phyloP scores from a whole-genome alignment of 176 grass and related monocot genomes.

The Aegilops speltoides region DNA sequence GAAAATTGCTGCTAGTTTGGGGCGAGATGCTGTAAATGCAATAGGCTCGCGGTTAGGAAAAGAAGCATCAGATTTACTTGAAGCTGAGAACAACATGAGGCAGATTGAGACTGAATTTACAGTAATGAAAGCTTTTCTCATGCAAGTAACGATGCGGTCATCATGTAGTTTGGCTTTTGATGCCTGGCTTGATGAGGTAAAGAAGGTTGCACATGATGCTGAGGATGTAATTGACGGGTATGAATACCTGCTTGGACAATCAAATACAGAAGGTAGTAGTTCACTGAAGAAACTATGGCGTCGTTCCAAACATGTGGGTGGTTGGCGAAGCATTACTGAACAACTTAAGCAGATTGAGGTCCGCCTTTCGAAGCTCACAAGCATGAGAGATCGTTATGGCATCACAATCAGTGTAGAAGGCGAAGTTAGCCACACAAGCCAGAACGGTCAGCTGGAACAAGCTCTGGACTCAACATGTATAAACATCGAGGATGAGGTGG shows the following conservation, averaged over 20 bases:
- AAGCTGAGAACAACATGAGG: neutral
- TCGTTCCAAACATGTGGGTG: neutral
- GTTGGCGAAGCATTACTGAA: neutral
- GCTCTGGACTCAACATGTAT: neutral
- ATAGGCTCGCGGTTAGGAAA: neutral
- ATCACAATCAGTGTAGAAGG: neutral
- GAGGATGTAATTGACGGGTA: constrained; percentile 6
- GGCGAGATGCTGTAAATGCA: neutral
- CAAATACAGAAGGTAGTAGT: neutral
- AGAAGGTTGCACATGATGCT: neutral
- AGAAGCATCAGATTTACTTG: neutral
- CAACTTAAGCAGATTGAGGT: neutral
- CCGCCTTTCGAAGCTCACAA: neutral
- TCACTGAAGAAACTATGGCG: neutral
- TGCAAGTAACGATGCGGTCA: neutral
- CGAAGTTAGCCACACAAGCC: neutral
- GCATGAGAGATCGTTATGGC: neutral
- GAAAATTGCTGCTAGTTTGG: neutral
- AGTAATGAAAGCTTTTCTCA: constrained; percentile 13
- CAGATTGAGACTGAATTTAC: neutral
- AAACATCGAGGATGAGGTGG: neutral
- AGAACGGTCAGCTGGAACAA: neutral
- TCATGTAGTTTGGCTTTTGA: neutral
- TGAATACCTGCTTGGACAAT: neutral
- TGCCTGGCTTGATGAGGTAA: constrained; percentile 2